These are phyloP conservation scores for Beauveria sp. DNA, from an alignment of 2,329 filamentous ascomycete genomes.

Conservation along the genomic window DNA sequence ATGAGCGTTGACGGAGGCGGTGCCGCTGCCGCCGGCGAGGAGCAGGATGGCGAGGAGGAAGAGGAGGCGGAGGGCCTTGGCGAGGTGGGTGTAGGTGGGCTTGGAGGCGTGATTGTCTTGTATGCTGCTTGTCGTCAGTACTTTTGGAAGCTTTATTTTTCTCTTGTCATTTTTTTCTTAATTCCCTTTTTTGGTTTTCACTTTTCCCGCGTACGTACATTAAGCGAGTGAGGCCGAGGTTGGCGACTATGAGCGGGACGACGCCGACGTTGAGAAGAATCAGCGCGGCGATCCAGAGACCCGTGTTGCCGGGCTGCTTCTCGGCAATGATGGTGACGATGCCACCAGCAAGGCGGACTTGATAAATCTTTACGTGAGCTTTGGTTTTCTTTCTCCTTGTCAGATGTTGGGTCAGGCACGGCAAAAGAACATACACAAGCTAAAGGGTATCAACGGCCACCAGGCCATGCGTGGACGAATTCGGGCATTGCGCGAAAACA, in stretches of 20 bases:
- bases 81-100: constrained; percentile 14
- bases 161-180: too few relatives aligned
- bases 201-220: constrained; percentile 15
- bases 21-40: constrained; percentile 16
- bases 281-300: constrained; percentile 20
- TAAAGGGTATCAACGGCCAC: constrained; percentile 21
- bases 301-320: constrained; percentile 14
- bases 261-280: constrained; percentile 22
- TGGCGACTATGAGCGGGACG: constrained; percentile 20
- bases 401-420: too few relatives aligned
- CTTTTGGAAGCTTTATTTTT: not conserved
- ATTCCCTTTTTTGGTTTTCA: too few relatives aligned
- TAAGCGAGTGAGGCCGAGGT: constrained; percentile 20
- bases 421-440: constrained; percentile 15
- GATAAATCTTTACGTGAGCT: not conserved
- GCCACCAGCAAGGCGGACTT: constrained; percentile 22
- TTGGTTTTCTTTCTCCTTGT: not conserved
- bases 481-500: constrained; percentile 20
- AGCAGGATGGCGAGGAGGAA: constrained; percentile 15
- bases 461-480: constrained; percentile 21
- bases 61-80: constrained; percentile 13
- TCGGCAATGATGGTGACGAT: constrained; percentile 20
- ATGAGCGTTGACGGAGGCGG: constrained; percentile 10
- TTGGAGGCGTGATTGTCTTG: constrained; percentile 18
- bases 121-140: constrained; percentile 11